A percentile compares a stretch with the other conserved stretches of the same genome.
Evolutionary conservation across 768 basidiomycete genomes (phyloP).

Genomic region (Antrodiella citrinella): DNA sequence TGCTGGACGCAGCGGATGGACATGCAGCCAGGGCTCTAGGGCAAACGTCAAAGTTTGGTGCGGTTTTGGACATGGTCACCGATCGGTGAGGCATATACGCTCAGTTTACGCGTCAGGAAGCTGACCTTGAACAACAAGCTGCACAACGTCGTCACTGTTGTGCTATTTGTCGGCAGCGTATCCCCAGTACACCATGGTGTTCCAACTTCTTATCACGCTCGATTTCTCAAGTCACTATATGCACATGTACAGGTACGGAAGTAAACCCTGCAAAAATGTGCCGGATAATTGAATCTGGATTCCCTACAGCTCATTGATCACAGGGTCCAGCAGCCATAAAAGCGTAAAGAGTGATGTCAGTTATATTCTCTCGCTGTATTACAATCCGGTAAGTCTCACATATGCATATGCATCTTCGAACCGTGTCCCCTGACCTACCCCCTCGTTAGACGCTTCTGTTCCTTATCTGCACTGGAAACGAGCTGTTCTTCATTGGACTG

Average conservation of each 20-base stretch:
- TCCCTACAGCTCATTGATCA: constrained; percentile 73
- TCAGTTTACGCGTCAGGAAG: not conserved
- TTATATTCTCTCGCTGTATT: constrained; percentile 85
- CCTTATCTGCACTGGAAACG: constrained; percentile 90
- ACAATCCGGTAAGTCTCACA: constrained; percentile 67
- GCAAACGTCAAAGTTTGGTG: constrained; percentile 95
- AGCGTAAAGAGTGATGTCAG: constrained; percentile 88
- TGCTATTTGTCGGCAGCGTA: constrained; percentile 92
- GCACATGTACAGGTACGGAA: constrained; percentile 94
- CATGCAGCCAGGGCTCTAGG: constrained; percentile 81
- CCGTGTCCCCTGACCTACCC: not conserved
- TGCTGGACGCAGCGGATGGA: constrained; percentile 94
- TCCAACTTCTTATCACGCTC: constrained; percentile 93
- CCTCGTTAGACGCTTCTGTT: constrained; percentile 69
- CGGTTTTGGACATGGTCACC: constrained; percentile 98
- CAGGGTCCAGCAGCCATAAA: constrained; percentile 92
- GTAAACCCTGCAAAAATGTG: no score
- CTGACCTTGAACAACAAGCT: constrained; percentile 39
- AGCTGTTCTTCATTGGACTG: constrained; percentile 89
- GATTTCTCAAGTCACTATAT: constrained; percentile 99
- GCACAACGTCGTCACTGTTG: constrained; percentile 91
- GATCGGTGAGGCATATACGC: constrained; percentile 59
- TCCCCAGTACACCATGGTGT: constrained; percentile 73
- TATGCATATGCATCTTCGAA: no score
- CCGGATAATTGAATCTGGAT: no score